phyloP scores from a whole-genome alignment of 2,329 filamentous ascomycete species.

The Alternaria sp. region DNA sequence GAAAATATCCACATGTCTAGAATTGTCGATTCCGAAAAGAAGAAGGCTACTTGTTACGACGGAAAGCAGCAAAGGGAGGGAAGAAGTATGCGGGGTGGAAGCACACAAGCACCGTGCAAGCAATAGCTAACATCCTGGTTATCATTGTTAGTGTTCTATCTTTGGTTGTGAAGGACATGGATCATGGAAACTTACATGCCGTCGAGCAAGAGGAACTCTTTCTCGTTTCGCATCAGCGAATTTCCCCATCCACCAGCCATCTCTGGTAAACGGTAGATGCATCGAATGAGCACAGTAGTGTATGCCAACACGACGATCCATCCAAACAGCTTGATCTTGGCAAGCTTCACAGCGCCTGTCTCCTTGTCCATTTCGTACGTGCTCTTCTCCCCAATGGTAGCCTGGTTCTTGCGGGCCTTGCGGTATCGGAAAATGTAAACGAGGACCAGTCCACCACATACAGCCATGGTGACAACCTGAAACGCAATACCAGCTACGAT shows the following conservation, averaged over 20 bases:
- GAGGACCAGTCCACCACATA: conserved; percentile 53
- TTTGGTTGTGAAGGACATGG: rapidly evolving
- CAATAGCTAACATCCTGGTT: conserved; percentile 40
- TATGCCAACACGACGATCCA: conserved; percentile 48
- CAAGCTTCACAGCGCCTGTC: conserved; percentile 22
- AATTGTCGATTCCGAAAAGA: background rate
- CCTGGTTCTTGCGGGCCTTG: conserved; percentile 21
- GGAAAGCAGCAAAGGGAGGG: conserved; percentile 38
- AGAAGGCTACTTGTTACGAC: conserved; percentile 17
- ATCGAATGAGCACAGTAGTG: conserved; percentile 56
- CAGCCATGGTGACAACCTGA: conserved; percentile 62
- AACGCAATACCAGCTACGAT: conserved; percentile 65
- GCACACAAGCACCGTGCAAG: conserved; percentile 33
- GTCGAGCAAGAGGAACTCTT: conserved; percentile 58
- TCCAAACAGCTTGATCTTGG: conserved; percentile 35
- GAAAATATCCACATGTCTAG: conserved; percentile 5
- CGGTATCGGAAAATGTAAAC: conserved; percentile 45
- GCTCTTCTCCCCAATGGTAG: conserved; percentile 32
- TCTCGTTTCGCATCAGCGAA: conserved; percentile 56
- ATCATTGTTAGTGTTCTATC: conserved; percentile 3
- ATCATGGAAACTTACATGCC: conserved; percentile 43
- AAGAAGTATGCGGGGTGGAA: conserved; percentile 41
- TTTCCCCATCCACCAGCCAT: conserved; percentile 56
- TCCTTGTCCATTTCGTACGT: conserved; percentile 33
- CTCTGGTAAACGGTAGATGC: conserved; percentile 58